These are phyloP conservation scores for Chaetomiaceae sp. DNA, from an alignment of 2,329 filamentous ascomycete genomes.

Conservation along the genomic window DNA sequence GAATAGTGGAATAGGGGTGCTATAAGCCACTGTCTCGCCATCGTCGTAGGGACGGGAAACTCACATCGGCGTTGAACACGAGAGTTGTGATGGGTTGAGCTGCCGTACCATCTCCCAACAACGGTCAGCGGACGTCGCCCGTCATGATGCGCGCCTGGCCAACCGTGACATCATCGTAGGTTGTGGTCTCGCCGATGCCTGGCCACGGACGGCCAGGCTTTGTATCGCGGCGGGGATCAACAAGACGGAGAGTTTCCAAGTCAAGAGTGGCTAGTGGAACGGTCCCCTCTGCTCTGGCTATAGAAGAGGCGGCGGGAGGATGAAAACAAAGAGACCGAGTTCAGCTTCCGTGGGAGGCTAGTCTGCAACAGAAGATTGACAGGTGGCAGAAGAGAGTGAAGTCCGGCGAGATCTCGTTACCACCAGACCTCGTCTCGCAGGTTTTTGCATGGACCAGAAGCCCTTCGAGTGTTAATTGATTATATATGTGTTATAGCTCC, in stretches of 20 bases:
- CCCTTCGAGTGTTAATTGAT: not conserved
- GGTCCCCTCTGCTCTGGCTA: no score
- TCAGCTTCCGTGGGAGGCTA: not conserved
- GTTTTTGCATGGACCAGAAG: not conserved
- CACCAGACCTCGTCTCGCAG: not conserved
- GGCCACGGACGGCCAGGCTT: not conserved
- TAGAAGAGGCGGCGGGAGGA: not conserved
- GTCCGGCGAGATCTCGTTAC: not conserved
- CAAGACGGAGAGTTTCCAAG: no score
- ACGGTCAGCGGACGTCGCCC: not conserved
- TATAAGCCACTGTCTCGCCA: no score
- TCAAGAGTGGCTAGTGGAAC: no score
- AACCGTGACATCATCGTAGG: not conserved
- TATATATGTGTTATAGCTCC: not conserved
- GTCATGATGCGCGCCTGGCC: not conserved
- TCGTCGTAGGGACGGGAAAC: not conserved
- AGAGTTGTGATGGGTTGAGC: not conserved
- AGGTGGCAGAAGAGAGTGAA: not conserved
- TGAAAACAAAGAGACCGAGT: not conserved
- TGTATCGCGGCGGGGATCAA: not conserved
- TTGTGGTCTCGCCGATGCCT: not conserved
- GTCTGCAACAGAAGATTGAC: not conserved
- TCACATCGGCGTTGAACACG: not conserved
- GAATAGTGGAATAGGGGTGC: not conserved
- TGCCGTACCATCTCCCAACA: not conserved